Evolutionary conservation across 768 basidiomycete genomes (phyloP).

Genomic region (Mycena amicta): DNA sequence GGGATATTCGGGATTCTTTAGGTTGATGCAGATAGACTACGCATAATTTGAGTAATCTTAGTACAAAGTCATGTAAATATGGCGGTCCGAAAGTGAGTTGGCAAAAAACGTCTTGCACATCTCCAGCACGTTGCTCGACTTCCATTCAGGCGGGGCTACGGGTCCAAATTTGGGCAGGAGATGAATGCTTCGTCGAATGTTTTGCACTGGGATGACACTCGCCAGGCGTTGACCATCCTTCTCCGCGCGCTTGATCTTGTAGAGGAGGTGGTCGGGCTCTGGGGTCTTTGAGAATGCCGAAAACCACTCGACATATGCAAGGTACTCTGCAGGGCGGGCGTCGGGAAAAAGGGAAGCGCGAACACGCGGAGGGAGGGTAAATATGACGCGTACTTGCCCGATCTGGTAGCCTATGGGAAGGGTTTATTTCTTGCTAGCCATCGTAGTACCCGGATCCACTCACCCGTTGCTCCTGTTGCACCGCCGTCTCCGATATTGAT

Average conservation of each 20-base stretch:
- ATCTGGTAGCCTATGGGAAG: constrained; percentile 4
- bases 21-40: too few relatives aligned
- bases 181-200: constrained; percentile 33
- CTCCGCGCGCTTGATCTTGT: constrained; percentile 17
- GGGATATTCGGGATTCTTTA: too few relatives aligned
- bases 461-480: constrained; percentile 22
- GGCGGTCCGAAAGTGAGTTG: background rate
- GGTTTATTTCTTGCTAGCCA: background rate
- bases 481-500: constrained; percentile 18
- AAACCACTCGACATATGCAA: constrained; percentile 34
- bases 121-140: constrained; percentile 2
- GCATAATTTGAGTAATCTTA: too few relatives aligned
- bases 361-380: constrained; percentile 21
- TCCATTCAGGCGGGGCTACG: background rate
- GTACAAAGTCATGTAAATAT: background rate
- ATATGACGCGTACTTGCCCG: constrained; percentile 23
- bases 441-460: background rate
- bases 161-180: constrained; percentile 17
- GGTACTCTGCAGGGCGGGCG: constrained; percentile 12
- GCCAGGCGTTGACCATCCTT: constrained; percentile 13
- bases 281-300: constrained; percentile 17
- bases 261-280: constrained; percentile 22
- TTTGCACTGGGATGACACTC: constrained; percentile 30
- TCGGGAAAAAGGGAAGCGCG: constrained; percentile 9
- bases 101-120: background rate